Conservation (phyloP, 164 flowering plant species). For the Nelumbo lutea region DNA sequence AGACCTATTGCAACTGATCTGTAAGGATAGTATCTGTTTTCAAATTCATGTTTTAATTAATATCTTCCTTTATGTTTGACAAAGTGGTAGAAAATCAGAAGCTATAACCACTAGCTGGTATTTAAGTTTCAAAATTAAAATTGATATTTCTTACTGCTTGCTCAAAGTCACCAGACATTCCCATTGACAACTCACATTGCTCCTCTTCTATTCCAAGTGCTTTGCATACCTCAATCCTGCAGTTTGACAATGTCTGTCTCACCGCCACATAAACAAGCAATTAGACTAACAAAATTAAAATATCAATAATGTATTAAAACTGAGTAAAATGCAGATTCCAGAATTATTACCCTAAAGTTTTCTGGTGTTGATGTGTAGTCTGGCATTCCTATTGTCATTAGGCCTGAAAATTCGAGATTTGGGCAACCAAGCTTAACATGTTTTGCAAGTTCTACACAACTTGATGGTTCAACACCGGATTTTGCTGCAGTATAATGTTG, state of each 20-base stretch:
- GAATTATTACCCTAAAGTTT: conserved; percentile 62
- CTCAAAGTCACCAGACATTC: conserved; percentile 98
- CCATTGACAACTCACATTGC: conserved; percentile 93
- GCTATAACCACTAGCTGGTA: background rate
- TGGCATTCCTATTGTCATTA: conserved; percentile 96
- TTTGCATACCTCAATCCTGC: conserved; percentile 76
- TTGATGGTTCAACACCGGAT: conserved; percentile 77
- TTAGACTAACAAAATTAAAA: conserved; percentile 4
- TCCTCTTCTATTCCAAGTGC: conserved; percentile 71
- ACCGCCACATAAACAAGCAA: conserved; percentile 5
- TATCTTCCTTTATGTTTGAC: background rate
- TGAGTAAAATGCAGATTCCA: background rate
- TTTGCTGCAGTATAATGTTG: conserved; percentile 53
- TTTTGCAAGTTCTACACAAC: conserved; percentile 64
- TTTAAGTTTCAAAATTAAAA: background rate
- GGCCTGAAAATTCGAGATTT: conserved; percentile 77
- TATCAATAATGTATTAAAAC: background rate
- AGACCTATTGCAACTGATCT: no score
- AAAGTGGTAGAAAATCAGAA: no score
- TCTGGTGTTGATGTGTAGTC: conserved; percentile 92
- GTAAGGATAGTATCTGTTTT: no score
- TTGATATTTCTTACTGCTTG: conserved; percentile 57
- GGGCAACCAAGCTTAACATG: conserved; percentile 66
- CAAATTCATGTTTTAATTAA: no score
- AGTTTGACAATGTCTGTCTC: conserved; percentile 56